These are phyloP conservation scores for Ganoderma resinaceum DNA, from an alignment of 1,284 basidiomycete genomes.

Conservation along the genomic window DNA sequence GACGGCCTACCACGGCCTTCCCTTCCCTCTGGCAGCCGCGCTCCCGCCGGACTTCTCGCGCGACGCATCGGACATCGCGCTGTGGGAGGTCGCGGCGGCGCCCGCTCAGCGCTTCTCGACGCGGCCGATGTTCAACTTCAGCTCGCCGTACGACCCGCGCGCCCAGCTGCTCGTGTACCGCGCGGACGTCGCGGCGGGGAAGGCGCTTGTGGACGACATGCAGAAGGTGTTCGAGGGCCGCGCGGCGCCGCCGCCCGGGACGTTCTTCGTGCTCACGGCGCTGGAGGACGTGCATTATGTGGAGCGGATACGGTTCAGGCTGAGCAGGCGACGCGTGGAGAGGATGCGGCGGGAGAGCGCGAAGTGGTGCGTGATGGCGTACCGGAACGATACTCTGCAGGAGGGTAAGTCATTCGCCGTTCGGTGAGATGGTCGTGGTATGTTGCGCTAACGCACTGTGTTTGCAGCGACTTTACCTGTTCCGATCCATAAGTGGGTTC, in stretches of 20 bases:
- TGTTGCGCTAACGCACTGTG: no score
- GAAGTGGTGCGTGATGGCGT: constrained; percentile 23
- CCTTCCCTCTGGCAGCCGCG: constrained; percentile 38
- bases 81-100: constrained; percentile 2
- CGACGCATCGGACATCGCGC: neutral
- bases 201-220: neutral
- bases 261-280: constrained; percentile 32
- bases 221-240: constrained; percentile 15
- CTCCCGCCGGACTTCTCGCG: constrained; percentile 1
- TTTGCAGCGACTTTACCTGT: neutral
- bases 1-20: constrained; percentile 35
- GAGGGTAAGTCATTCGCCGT: constrained; percentile 18
- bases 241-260: constrained; percentile 25
- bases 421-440: no score
- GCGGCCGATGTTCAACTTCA: neutral
- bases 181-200: neutral
- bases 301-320: constrained; percentile 37
- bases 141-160: constrained; percentile 7
- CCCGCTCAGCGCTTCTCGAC: neutral
- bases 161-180: constrained; percentile 11
- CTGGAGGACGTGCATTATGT: constrained; percentile 33
- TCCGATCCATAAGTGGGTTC: neutral
- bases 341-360: constrained; percentile 23
- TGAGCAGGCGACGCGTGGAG: constrained; percentile 34
- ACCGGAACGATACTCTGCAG: constrained; percentile 16